phyloP scores from a whole-genome alignment of 2,329 filamentous ascomycete genomes.

The Aspergillus persii region DNA sequence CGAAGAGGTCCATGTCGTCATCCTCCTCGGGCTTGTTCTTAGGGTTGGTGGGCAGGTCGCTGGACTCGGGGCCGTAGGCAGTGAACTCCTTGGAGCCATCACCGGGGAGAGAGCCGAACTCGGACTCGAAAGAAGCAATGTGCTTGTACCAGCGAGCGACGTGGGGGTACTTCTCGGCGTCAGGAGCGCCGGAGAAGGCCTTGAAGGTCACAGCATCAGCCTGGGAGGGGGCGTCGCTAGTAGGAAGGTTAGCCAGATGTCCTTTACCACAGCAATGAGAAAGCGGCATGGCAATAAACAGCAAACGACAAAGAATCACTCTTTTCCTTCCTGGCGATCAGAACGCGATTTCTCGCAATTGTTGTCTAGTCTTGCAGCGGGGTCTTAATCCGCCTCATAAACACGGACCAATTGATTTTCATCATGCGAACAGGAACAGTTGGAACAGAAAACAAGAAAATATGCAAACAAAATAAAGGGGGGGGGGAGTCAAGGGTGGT shows the following conservation, averaged over 20 bases:
- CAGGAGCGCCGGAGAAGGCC: slow-evolving; percentile 72
- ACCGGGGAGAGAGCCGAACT: slow-evolving; percentile 87
- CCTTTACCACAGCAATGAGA: slow-evolving; percentile 2
- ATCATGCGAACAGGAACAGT: slow-evolving; percentile 56
- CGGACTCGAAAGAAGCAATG: slow-evolving; percentile 86
- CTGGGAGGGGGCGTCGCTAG: slow-evolving; percentile 71
- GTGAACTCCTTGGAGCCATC: slow-evolving; percentile 87
- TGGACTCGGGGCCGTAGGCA: slow-evolving; percentile 82
- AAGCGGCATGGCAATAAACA: slow-evolving; percentile 7
- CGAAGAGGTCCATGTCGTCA: slow-evolving; percentile 90
- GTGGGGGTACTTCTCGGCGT: slow-evolving; percentile 84
- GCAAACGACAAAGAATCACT: slow-evolving; percentile 1
- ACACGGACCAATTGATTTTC: slow-evolving; percentile 91
- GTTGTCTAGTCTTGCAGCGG: slow-evolving; percentile 73
- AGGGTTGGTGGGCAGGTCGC: slow-evolving; percentile 77
- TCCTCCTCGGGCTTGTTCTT: slow-evolving; percentile 78
- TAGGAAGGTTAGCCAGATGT: slow-evolving; percentile 13
- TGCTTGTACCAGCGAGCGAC: slow-evolving; percentile 99
- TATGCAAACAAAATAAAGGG: slow-evolving; percentile 13
- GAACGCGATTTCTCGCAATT: slow-evolving; percentile 74
- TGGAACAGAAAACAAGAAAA: background rate
- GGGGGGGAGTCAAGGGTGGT: slow-evolving; percentile 20
- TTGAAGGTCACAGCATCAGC: slow-evolving; percentile 97
- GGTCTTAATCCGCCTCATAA: slow-evolving; percentile 92
- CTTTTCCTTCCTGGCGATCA: slow-evolving; percentile 49